Evolutionary conservation across 2,329 filamentous ascomycete genomes (phyloP), one percentile per base, ranked within the genome.

Genomic region (Sclerotinia sclerotiorum): DNA sequence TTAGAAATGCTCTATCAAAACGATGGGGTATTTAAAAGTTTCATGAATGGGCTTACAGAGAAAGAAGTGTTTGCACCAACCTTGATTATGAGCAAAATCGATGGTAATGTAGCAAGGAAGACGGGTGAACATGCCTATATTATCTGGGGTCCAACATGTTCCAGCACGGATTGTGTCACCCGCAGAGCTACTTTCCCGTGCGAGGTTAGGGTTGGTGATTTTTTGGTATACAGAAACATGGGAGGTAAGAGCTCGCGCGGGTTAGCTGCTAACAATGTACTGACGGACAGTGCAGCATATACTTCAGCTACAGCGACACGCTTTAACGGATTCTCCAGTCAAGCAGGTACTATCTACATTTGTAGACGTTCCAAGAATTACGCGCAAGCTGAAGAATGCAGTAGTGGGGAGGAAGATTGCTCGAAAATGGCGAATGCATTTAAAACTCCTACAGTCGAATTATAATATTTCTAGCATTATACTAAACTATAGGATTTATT

Each of bases 1-100:
- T 17, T 57, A 8, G 54, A 57, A 57, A 57, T 57, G 54, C 8
- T 57, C 5, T 57, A 57, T 39, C 54, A 57, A 62, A 62, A 62
- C 17, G 58, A 62, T n/a, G 58, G 58, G 7, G 17, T 62, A 32
- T 49, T 49, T 29, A 19, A 27, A 49, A 48, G n/a, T 24, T 62
- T 62, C n/a, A 44, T 48, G 58, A 44, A 49, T 48, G 46, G 42
- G 29, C 58, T 32, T 32, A 57, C n/a, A 15, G 54, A 57, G 35
- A 57, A 57, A 21, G 54, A 57, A 57, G 54, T 24, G 5, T 57
- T 39, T 15, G 39, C 32, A 21, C 54, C 54, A 39, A 57, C 54
- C 10, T 57, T 57, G 6, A 39, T 57, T 10, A 35, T 11, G n/a
- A 15, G 54, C 13, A 57, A 24, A 57, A 24, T 57, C 13, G 17